These are phyloP conservation scores for Kuraishia floccosa DNA, from an alignment of 805 yeast species.

Conservation along the genomic window DNA sequence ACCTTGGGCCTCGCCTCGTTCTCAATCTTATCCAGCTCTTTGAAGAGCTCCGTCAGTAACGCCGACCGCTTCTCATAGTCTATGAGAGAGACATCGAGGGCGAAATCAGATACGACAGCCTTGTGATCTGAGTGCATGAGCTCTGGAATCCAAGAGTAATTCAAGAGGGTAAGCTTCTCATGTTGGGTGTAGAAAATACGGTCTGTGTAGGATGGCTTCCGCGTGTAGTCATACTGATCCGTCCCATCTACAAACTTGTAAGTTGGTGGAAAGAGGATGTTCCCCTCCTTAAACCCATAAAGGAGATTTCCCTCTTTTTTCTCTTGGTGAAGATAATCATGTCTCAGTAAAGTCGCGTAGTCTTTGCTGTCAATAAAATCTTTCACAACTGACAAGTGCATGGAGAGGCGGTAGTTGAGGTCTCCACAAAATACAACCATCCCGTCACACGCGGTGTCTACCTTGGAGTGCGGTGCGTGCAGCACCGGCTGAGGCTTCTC, in stretches of 20 bases:
- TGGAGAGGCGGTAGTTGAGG: constrained; percentile 28
- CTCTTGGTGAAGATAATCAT: constrained; percentile 31
- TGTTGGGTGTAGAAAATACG: constrained; percentile 30
- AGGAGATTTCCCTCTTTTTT: constrained; percentile 22
- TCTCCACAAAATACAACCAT: constrained; percentile 31
- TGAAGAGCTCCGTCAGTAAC: constrained; percentile 23
- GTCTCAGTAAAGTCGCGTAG: constrained; percentile 21
- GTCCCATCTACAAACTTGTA: constrained; percentile 26
- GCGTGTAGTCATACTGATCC: constrained; percentile 16
- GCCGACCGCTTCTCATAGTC: constrained; percentile 22
- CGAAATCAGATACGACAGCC: constrained; percentile 34
- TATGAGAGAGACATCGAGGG: constrained; percentile 19
- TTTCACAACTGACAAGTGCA: background rate
- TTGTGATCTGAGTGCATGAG: constrained; percentile 37
- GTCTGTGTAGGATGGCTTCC: constrained; percentile 52
- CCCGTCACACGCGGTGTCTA: constrained; percentile 6
- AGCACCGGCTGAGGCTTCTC: no score
- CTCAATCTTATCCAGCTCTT: constrained; percentile 29
- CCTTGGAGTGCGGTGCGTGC: no score
- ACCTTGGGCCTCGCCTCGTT: constrained; percentile 30
- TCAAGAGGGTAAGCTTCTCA: constrained; percentile 5
- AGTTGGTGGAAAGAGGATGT: constrained; percentile 40
- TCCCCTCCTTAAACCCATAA: constrained; percentile 33
- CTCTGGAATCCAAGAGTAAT: constrained; percentile 12
- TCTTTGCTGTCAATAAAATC: constrained; percentile 12